Evolutionary conservation across 2,329 filamentous ascomycete genomes (phyloP).

Genomic region (Madurella fahalii): DNA sequence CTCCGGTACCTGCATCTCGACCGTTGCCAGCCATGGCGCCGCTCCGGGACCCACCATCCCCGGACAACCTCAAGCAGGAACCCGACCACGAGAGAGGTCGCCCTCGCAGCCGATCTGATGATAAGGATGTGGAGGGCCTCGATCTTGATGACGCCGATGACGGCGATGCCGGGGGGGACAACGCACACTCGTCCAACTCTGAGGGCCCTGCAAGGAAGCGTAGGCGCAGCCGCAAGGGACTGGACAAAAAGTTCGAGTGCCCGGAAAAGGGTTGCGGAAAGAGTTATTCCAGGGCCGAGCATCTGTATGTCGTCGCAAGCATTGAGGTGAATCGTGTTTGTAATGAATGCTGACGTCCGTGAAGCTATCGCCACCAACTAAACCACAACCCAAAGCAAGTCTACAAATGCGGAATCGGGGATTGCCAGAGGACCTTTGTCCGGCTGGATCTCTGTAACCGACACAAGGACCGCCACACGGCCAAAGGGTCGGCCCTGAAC

Average conservation of each 20-base stretch:
- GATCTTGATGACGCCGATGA: slow-evolving; percentile 39
- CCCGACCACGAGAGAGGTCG: slow-evolving; percentile 38
- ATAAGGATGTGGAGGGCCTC: slow-evolving; percentile 37
- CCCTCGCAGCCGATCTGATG: slow-evolving; percentile 40
- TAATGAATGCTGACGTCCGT: slow-evolving; percentile 27
- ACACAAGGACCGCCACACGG: slow-evolving; percentile 75
- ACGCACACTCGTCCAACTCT: slow-evolving; percentile 49
- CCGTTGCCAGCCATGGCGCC: slow-evolving; percentile 41
- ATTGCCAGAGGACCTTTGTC: slow-evolving; percentile 87
- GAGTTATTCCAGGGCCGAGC: slow-evolving; percentile 93
- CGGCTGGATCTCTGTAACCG: slow-evolving; percentile 87
- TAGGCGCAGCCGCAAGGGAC: slow-evolving; percentile 68
- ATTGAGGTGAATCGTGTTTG: neutral
- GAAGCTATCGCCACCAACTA: slow-evolving; percentile 79
- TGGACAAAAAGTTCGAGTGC: slow-evolving; percentile 82
- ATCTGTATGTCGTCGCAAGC: slow-evolving; percentile 60
- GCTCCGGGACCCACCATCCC: slow-evolving; percentile 39
- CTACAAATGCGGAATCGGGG: slow-evolving; percentile 87
- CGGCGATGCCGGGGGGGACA: slow-evolving; percentile 37
- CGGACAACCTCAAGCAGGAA: slow-evolving; percentile 39
- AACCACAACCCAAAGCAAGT: slow-evolving; percentile 97
- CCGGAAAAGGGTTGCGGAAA: slow-evolving; percentile 85
- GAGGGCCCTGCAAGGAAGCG: slow-evolving; percentile 57
- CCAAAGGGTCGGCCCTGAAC: slow-evolving; percentile 71
- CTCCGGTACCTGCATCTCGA: slow-evolving; percentile 37